These are phyloP conservation scores for Coffea canephora DNA, from an alignment of 257 asterid species.

Conservation along the genomic window DNA sequence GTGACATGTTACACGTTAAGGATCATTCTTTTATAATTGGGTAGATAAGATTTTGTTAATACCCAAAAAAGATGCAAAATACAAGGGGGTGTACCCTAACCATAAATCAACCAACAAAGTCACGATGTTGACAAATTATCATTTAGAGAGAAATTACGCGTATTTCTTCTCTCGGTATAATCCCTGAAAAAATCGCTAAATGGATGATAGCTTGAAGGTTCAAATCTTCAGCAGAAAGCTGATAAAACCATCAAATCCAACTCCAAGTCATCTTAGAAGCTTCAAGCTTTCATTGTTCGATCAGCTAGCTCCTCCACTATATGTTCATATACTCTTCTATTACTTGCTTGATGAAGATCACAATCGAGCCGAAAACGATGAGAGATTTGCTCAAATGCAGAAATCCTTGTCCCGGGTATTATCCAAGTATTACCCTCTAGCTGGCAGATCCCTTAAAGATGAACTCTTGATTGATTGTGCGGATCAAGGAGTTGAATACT, in stretches of 20 bases:
- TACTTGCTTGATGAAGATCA: neutral
- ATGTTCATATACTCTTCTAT: conserved; percentile 5
- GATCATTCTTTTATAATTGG: too few relatives aligned
- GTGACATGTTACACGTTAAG: too few relatives aligned
- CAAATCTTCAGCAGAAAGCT: conserved; percentile 18
- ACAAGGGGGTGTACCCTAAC: too few relatives aligned
- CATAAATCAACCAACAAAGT: too few relatives aligned
- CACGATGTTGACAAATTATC: too few relatives aligned
- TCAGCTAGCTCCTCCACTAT: conserved; percentile 18
- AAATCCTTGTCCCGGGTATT: conserved; percentile 16
- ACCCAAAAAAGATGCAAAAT: too few relatives aligned
- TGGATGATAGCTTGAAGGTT: conserved; percentile 5
- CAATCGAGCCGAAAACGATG: neutral
- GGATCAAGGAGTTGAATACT: conserved; percentile 29
- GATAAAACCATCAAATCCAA: conserved; percentile 26
- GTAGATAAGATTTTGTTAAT: too few relatives aligned
- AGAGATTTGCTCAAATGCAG: conserved; percentile 15
- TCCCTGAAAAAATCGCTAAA: too few relatives aligned
- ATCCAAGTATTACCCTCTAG: conserved; percentile 22
- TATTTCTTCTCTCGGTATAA: too few relatives aligned
- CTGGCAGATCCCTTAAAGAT: conserved; percentile 20
- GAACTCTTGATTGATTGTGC: conserved; percentile 19
- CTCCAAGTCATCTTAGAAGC: conserved; percentile 18
- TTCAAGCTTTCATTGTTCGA: conserved; percentile 20
- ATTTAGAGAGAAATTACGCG: too few relatives aligned